These are phyloP conservation scores for Cordyceps tenuipes DNA, from an alignment of 2,329 filamentous ascomycete species.

Conservation along the genomic window DNA sequence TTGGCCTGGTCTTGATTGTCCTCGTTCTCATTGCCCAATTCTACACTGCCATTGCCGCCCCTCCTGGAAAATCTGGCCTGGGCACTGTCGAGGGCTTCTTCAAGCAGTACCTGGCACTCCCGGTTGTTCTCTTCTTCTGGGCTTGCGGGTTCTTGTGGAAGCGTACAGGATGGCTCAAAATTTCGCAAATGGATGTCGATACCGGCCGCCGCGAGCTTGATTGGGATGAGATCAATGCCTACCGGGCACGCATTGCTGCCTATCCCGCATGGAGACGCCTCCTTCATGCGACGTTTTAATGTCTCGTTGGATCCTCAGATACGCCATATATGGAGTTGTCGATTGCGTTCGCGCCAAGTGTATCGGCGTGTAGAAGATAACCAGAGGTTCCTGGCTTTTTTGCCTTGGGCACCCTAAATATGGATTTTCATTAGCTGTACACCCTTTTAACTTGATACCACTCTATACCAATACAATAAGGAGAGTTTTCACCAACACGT, in stretches of 20 bases:
- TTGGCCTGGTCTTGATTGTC: conserved; percentile 50
- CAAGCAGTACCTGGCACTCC: conserved; percentile 44
- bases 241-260: conserved; percentile 39
- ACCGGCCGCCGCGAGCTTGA: conserved; percentile 57
- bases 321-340: neutral
- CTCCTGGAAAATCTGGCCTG: conserved; percentile 24
- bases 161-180: conserved; percentile 49
- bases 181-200: conserved; percentile 58
- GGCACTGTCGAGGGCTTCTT: conserved; percentile 44
- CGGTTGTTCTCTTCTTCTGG: conserved; percentile 50
- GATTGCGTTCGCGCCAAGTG: neutral
- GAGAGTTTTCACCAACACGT: neutral
- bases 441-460: conserved; percentile 7
- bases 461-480: conserved; percentile 2
- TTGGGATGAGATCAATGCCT: conserved; percentile 54
- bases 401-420: neutral
- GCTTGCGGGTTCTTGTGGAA: conserved; percentile 57
- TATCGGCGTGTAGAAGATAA: neutral
- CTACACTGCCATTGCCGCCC: conserved; percentile 38
- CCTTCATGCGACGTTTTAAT: conserved; percentile 27
- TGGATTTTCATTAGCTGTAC: conserved; percentile 6
- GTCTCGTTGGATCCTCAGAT: neutral
- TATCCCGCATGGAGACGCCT: conserved; percentile 44
- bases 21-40: conserved; percentile 48
- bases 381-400: neutral